phyloP scores from a whole-genome alignment of 805 yeast species.

The Torulaspora microellipsoides region DNA sequence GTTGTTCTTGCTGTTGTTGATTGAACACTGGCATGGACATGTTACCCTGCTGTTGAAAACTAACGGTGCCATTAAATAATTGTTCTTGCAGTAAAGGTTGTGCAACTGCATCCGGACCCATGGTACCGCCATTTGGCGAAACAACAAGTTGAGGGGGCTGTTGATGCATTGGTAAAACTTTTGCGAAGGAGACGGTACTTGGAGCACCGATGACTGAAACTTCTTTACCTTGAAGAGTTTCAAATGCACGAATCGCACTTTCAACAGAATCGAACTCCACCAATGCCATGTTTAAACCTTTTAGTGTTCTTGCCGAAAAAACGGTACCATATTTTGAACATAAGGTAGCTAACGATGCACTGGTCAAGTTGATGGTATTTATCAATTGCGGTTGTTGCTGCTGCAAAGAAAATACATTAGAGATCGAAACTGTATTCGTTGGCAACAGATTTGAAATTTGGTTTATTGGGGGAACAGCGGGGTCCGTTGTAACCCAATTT shows the following conservation, averaged over 20 bases:
- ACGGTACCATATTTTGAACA: constrained; percentile 60
- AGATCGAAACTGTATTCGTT: constrained; percentile 69
- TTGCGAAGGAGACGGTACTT: constrained; percentile 81
- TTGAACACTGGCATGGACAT: constrained; percentile 31
- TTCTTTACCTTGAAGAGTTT: constrained; percentile 76
- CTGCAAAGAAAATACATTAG: constrained; percentile 51
- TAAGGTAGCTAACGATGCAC: constrained; percentile 52
- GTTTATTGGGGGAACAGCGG: constrained; percentile 68
- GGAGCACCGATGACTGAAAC: constrained; percentile 67
- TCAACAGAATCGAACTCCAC: constrained; percentile 72
- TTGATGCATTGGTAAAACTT: constrained; percentile 43
- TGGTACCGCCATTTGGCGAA: constrained; percentile 9
- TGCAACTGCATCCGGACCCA: constrained; percentile 10
- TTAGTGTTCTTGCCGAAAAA: constrained; percentile 55
- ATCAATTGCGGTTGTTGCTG: constrained; percentile 49
- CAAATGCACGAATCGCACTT: constrained; percentile 73
- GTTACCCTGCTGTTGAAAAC: constrained; percentile 33
- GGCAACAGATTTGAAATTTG: constrained; percentile 67
- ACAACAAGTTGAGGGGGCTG: constrained; percentile 22
- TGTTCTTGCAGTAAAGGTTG: constrained; percentile 34
- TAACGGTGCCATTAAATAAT: constrained; percentile 31
- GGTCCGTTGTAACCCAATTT: constrained; percentile 65
- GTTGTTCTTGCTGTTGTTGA: constrained; percentile 23
- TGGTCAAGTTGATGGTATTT: constrained; percentile 41
- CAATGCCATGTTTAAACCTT: constrained; percentile 48